These are phyloP conservation scores for Lophiotrema nucula DNA, from an alignment of 495 filamentous ascomycete genomes.

Conservation along the genomic window DNA sequence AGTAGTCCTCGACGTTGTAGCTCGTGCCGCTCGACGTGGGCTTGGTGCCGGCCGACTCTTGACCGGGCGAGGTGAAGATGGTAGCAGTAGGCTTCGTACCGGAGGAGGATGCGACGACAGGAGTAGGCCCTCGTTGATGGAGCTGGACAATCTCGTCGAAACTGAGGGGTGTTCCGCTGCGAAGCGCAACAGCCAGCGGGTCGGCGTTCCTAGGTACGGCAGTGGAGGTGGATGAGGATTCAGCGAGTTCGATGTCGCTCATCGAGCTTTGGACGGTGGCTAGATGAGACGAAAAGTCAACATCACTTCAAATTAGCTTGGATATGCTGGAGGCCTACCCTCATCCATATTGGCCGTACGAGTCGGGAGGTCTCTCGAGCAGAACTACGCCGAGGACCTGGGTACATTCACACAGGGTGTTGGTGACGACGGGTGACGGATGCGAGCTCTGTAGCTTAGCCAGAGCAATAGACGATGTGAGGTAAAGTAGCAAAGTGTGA, in stretches of 20 bases:
- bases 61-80: constrained; percentile 6
- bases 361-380: background rate
- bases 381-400: constrained; percentile 1
- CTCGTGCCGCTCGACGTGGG: constrained; percentile 22
- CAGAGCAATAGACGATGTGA: no score
- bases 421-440: background rate
- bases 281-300: constrained; percentile 13
- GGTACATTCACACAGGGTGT: constrained; percentile 6
- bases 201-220: constrained; percentile 10
- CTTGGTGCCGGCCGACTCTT: constrained; percentile 14
- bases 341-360: constrained; percentile 20
- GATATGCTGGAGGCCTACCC: constrained; percentile 1
- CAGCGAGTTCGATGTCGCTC: constrained; percentile 1
- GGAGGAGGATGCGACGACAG: constrained; percentile 1
- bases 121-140: background rate
- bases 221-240: background rate
- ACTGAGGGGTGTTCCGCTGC: constrained; percentile 2
- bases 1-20: constrained; percentile 6
- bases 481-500: no score
- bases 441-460: no score
- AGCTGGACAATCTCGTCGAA: constrained; percentile 12
- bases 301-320: background rate
- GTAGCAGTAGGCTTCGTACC: background rate
- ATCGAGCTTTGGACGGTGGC: constrained; percentile 7
- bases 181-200: constrained; percentile 8